Evolutionary conservation across 2,329 filamentous ascomycete genomes (phyloP), one percentile per base, ranked within the genome.

Genomic region (Colletotrichum musae): DNA sequence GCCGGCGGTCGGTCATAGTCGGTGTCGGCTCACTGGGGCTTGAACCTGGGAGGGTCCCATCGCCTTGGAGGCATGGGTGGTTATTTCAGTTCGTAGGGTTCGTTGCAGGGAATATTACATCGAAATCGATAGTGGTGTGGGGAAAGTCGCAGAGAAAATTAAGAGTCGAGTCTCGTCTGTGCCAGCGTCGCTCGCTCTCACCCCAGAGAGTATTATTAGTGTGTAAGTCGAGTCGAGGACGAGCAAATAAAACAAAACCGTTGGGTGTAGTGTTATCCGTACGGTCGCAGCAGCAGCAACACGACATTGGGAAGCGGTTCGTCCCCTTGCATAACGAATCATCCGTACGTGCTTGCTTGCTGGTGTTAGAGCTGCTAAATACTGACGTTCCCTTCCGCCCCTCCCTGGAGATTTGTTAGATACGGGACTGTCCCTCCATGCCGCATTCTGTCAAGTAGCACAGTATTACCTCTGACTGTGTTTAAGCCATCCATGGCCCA

Each of bases 81-180:
- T 53, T 58, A 64, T 65, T 69, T 52, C 61, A 65, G 32, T 69
- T 58, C 66, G 48, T 65, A 69, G 21, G 66, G 66, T 65, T 65
- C 41, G 41, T 56, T 53, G 51, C 66, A 69, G 54, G 66, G 66
- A 48, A 65, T 51, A 65, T 65, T 69, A 65, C 61, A 69, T 69
- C 66, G 66, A 60, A 69, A 69, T 69, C 61, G 61, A 69, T 65
- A 69, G 54, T 65, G 61, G 56, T 69, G 66, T 69, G 61, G 66
- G 66, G 66, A 69, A 65, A 53, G 53, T 47, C 26, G 61, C 41
- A 9, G 28, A 54, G 54, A 48, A 18, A 52, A 56, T 18, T 16
- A 50, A 50, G 18, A 12, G 47, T 50, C 21, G 47, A 50, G 18
- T 21, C 45, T 24, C n/a, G 18, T 43, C 45, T 10, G 45, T 48